phyloP scores from a whole-genome alignment of 768 basidiomycete species.

The Kwoniella dendrophila region DNA sequence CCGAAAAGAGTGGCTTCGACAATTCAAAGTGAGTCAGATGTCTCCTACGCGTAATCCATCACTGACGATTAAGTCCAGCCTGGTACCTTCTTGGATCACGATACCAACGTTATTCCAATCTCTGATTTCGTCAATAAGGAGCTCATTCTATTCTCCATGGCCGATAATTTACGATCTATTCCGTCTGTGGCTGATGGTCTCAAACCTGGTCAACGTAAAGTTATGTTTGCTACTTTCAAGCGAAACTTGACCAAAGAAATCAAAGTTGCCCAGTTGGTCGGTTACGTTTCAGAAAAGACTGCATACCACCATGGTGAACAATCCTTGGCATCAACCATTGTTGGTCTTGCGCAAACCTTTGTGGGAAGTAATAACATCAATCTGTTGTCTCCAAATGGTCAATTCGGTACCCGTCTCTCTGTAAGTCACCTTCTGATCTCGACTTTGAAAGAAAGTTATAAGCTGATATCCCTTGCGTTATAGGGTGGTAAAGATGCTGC shows the following conservation, averaged over 20 bases:
- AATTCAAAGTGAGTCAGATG: conserved; percentile 69
- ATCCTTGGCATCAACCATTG: conserved; percentile 82
- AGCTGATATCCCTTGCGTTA: neutral
- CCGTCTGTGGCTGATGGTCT: conserved; percentile 91
- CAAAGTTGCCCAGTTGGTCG: conserved; percentile 92
- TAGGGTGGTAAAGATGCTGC: conserved; percentile 95
- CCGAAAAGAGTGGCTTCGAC: conserved; percentile 95
- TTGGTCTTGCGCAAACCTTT: conserved; percentile 89
- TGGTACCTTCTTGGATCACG: conserved; percentile 90
- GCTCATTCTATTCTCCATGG: conserved; percentile 97
- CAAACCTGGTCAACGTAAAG: conserved; percentile 96
- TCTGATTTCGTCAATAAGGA: conserved; percentile 98
- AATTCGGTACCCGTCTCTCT: conserved; percentile 81
- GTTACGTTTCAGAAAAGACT: conserved; percentile 90
- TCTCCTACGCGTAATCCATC: no score
- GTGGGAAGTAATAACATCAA: conserved; percentile 97
- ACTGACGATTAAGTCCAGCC: conserved; percentile 62
- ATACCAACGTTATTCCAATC: conserved; percentile 78
- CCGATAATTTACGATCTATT: conserved; percentile 97
- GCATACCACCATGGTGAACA: conserved; percentile 96
- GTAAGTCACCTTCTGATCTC: conserved; percentile 18
- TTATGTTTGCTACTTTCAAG: conserved; percentile 94
- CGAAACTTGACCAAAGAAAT: conserved; percentile 87
- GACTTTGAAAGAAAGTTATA: neutral
- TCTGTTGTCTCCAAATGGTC: conserved; percentile 81